phyloP scores from a whole-genome alignment of 2,329 filamentous ascomycete genomes.

The Colletotrichum incanum region DNA sequence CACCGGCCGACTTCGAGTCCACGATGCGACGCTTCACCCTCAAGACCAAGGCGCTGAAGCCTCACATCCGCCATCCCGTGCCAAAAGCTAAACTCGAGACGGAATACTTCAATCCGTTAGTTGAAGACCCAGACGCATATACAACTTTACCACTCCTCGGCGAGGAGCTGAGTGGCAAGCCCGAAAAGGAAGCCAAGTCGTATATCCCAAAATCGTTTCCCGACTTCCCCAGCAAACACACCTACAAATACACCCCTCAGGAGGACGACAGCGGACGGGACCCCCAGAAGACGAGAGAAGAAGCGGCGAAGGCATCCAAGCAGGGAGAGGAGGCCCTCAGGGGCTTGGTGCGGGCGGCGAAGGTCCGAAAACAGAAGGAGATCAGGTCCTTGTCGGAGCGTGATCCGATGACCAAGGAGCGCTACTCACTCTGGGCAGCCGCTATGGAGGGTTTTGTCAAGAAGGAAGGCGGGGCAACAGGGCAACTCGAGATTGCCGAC shows the following conservation, averaged over 20 bases:
- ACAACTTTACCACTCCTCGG: conserved; percentile 64
- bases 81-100: conserved; percentile 57
- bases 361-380: conserved; percentile 77
- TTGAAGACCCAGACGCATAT: conserved; percentile 58
- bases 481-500: conserved; percentile 69
- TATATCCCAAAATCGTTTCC: conserved; percentile 75
- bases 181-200: conserved; percentile 68
- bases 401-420: conserved; percentile 66
- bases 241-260: conserved; percentile 73
- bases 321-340: conserved; percentile 75
- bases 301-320: conserved; percentile 72
- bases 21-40: conserved; percentile 68
- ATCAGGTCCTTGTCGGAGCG: conserved; percentile 70
- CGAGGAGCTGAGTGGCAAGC: conserved; percentile 70
- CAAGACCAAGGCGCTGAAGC: conserved; percentile 65
- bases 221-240: conserved; percentile 75
- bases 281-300: conserved; percentile 71
- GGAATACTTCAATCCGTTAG: conserved; percentile 55
- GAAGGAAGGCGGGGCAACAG: conserved; percentile 53
- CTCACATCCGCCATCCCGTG: conserved; percentile 71
- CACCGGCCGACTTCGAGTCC: conserved; percentile 72
- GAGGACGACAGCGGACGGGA: conserved; percentile 64
- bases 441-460: conserved; percentile 72
- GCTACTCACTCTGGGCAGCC: conserved; percentile 73
- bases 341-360: conserved; percentile 72